Conservation (phyloP, 805 yeast species). For the Candida ovalis region DNA sequence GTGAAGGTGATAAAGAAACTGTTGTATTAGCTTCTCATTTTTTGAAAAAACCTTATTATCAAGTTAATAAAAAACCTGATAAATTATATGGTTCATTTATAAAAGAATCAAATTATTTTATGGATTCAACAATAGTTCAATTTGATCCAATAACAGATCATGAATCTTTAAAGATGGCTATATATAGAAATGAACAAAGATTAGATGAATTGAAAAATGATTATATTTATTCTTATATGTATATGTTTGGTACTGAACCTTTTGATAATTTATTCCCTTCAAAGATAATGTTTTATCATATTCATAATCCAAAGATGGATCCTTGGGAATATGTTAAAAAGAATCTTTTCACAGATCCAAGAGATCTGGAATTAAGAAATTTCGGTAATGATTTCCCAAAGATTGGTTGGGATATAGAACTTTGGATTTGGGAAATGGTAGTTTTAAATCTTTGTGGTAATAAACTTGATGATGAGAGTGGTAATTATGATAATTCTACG, state of each 20-base stretch:
- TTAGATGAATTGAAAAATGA: conserved; percentile 6
- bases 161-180: conserved; percentile 15
- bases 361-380: conserved; percentile 12
- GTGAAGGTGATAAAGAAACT: conserved; percentile 82
- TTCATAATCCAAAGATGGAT: conserved; percentile 46
- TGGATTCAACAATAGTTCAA: conserved; percentile 30
- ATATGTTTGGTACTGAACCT: conserved; percentile 14
- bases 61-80: conserved; percentile 36
- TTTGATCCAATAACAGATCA: conserved; percentile 27
- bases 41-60: conserved; percentile 44
- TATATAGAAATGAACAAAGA: conserved; percentile 5
- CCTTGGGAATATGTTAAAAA: conserved; percentile 34
- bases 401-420: conserved; percentile 22
- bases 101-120: conserved; percentile 19
- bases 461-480: not conserved
- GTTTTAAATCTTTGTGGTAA: conserved; percentile 20
- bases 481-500: not conserved
- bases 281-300: conserved; percentile 32
- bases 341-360: conserved; percentile 16
- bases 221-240: conserved; percentile 17
- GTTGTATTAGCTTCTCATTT: conserved; percentile 61
- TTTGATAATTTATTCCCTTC: conserved; percentile 11
- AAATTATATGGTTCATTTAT: conserved; percentile 23
- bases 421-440: conserved; percentile 24
- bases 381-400: conserved; percentile 18